These are phyloP conservation scores for Cicer yamashitae DNA, from an alignment of 306 rosid genomes.

Conservation along the genomic window DNA sequence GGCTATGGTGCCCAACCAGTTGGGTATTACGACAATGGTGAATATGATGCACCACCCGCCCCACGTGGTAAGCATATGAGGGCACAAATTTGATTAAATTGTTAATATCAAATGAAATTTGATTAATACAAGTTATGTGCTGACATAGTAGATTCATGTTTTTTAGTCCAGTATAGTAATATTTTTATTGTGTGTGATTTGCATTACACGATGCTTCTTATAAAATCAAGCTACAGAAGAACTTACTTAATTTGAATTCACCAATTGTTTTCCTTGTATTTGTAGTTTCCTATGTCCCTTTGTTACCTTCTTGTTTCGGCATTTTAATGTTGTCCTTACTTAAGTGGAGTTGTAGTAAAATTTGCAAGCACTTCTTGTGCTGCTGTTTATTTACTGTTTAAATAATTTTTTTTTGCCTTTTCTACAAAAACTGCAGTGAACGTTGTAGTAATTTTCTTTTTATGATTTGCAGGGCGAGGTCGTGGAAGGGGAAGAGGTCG, in stretches of 20 bases:
- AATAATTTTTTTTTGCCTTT: neutral
- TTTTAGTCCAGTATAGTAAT: neutral
- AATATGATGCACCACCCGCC: slow-evolving; percentile 65
- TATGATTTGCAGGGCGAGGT: slow-evolving; percentile 62
- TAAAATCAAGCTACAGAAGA: neutral
- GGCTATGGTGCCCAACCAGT: slow-evolving; percentile 65
- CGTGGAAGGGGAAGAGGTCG: slow-evolving; percentile 85
- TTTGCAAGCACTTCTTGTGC: neutral
- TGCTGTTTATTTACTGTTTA: neutral
- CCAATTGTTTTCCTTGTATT: neutral
- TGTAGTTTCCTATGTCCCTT: neutral
- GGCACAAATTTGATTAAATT: slow-evolving; percentile 24
- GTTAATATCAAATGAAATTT: slow-evolving; percentile 3
- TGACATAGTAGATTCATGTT: neutral
- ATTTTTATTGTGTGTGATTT: slow-evolving; percentile 30
- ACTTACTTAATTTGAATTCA: slow-evolving; percentile 4
- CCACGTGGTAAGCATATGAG: slow-evolving; percentile 63
- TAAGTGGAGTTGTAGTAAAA: neutral
- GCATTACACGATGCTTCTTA: neutral
- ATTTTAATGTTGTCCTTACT: neutral
- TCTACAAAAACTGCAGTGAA: neutral
- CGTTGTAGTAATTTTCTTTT: slow-evolving; percentile 10
- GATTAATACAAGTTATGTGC: neutral
- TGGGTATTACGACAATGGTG: slow-evolving; percentile 75
- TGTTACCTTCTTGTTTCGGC: slow-evolving; percentile 13